phyloP scores from a whole-genome alignment of 2,329 filamentous ascomycete genomes.

The Phoma sp. region DNA sequence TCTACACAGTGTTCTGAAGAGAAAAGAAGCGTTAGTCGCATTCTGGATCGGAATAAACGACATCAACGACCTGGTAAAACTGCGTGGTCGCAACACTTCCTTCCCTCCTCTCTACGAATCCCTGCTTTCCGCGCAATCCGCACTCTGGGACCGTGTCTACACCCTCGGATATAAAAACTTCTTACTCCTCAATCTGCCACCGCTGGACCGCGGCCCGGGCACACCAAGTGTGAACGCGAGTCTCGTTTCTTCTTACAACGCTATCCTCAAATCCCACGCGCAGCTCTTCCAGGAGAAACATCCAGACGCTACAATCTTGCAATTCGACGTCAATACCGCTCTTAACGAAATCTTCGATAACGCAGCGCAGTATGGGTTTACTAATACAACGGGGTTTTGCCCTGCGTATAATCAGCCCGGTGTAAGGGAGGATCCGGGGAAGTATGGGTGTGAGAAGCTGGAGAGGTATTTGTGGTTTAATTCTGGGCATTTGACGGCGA shows the following conservation, averaged over 20 bases:
- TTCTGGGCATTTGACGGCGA: constrained; percentile 56
- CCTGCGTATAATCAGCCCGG: constrained; percentile 56
- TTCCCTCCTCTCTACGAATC: constrained; percentile 59
- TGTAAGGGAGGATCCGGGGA: constrained; percentile 52
- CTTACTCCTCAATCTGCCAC: constrained; percentile 42
- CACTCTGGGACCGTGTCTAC: constrained; percentile 53
- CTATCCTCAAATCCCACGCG: constrained; percentile 47
- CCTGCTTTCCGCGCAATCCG: too few relatives aligned
- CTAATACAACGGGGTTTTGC: constrained; percentile 57
- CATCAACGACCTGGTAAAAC: constrained; percentile 58
- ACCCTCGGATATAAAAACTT: constrained; percentile 55
- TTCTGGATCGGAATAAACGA: constrained; percentile 67
- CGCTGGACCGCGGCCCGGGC: constrained; percentile 13
- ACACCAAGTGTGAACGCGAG: constrained; percentile 19
- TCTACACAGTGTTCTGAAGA: constrained; percentile 43
- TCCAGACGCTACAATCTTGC: constrained; percentile 46
- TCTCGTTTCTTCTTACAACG: constrained; percentile 57
- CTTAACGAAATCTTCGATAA: constrained; percentile 55
- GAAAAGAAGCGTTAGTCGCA: constrained; percentile 55
- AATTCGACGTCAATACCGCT: constrained; percentile 56
- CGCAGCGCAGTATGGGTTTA: constrained; percentile 52
- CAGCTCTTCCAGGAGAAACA: constrained; percentile 44
- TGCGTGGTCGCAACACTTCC: constrained; percentile 47
- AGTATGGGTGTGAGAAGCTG: constrained; percentile 56
- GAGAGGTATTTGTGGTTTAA: constrained; percentile 59